Base-by-base conservation (phyloP, 495 filamentous ascomycete genomes). In the Trichoderma asperelloides region DNA sequence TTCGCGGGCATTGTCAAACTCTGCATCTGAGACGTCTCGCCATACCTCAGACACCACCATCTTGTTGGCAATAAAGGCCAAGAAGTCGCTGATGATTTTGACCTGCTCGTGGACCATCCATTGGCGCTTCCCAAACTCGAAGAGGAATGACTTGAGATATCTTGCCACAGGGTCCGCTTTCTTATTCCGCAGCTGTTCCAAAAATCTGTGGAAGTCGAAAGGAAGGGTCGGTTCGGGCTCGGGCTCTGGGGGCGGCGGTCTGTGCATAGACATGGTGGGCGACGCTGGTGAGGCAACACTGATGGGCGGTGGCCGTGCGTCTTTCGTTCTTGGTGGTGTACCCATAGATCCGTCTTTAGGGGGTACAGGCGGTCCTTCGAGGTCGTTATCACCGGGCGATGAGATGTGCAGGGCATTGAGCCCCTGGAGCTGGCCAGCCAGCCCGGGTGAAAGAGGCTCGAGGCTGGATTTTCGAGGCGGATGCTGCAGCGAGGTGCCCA, bases 31-130 rank as follows among this genome's bases (percentile, higher is more conserved):
- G 0, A 97, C 92, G 49, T 93, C 89, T 62, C 91, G 88, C 95
- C 95, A 99, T 8, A 99, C 91, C 67, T 99, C 95, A 72, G 95
- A 99, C 70, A 91, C 86, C n/a, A 88, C 92, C 95, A 99, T 99
- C 78, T 97, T 97, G 76, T 95, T 96, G 49, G 91, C 90, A 68
- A 99, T 99, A 70, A 99, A 99, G n/a, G 91, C 84, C 47, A 99
- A 81, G 72, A 99, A 99, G 74, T 99, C 95, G 66, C 91, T 87
- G 68, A 99, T 94, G 60, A 99, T 97, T 75, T 99, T 99, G 69
- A 97, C 93, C 75, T 99, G 95, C 77, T 99, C 95, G 73, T 98
- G 95, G 9, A 96, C 95, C 93, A 96, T 96, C 95, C 95, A 99
- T 76, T 97, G 96, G 71, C 92, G 91, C 78, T 99, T 99, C 13